Evolutionary conservation across 306 rosid genomes (phyloP).

Genomic region (Prunus mongolica): DNA sequence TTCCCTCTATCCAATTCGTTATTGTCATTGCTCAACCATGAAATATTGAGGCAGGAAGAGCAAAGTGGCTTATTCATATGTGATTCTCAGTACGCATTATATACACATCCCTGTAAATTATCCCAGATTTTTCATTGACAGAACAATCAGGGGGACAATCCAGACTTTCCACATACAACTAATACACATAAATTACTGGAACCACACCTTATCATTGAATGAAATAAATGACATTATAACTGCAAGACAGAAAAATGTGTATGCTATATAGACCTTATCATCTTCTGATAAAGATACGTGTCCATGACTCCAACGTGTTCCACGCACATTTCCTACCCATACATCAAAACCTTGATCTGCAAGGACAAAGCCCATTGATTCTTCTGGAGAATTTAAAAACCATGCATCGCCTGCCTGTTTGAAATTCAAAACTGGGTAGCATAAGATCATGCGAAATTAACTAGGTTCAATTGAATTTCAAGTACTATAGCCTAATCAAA

Average conservation of each 20-base stretch:
- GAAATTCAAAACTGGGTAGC: slow-evolving; percentile 21
- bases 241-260: background rate
- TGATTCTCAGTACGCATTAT: background rate
- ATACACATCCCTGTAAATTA: background rate
- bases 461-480: background rate
- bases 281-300: slow-evolving; percentile 52
- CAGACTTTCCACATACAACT: background rate
- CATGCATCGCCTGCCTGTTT: slow-evolving; percentile 89
- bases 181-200: background rate
- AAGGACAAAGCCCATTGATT: slow-evolving; percentile 87
- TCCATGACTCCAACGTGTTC: slow-evolving; percentile 91
- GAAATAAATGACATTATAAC: background rate
- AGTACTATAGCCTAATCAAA: background rate
- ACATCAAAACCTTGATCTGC: slow-evolving; percentile 96
- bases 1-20: background rate
- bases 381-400: slow-evolving; percentile 74
- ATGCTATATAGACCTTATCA: slow-evolving; percentile 41
- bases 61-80: background rate
- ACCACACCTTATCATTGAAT: background rate
- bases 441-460: slow-evolving; percentile 15
- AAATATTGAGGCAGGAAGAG: slow-evolving; percentile 2
- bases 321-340: slow-evolving; percentile 95
- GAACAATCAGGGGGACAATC: slow-evolving; percentile 3
- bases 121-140: slow-evolving; percentile 5
- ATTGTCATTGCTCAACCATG: slow-evolving; percentile 8